Conservation (phyloP, 345 rosid species). For the Zanthoxylum bungeanum region DNA sequence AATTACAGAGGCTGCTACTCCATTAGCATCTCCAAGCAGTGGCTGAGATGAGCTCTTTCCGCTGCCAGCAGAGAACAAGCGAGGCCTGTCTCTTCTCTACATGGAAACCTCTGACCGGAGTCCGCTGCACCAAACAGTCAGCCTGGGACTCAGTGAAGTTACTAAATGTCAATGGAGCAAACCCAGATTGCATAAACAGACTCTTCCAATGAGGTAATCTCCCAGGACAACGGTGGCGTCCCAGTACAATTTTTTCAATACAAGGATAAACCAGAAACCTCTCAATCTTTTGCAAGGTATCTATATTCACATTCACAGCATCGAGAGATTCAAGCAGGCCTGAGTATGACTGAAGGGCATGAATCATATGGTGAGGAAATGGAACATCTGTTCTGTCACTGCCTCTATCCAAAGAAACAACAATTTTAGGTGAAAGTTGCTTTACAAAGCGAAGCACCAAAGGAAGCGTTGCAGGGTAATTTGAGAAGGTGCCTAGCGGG, state of each 20-base stretch:
- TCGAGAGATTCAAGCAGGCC: conserved; percentile 79
- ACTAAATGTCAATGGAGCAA: conserved; percentile 63
- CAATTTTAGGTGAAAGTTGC: conserved; percentile 72
- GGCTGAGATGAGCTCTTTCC: conserved; percentile 73
- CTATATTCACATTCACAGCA: conserved; percentile 64
- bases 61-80: conserved; percentile 87
- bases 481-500: conserved; percentile 54
- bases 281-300: conserved; percentile 79
- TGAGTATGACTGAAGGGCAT: conserved; percentile 63
- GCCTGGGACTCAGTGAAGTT: conserved; percentile 85
- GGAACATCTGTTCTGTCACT: conserved; percentile 75
- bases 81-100: conserved; percentile 77
- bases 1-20: background rate
- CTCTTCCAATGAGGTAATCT: conserved; percentile 71
- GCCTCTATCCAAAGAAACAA: conserved; percentile 78
- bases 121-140: conserved; percentile 71
- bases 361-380: conserved; percentile 68
- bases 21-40: conserved; percentile 89
- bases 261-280: conserved; percentile 68
- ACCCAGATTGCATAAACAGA: conserved; percentile 64
- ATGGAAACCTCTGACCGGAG: conserved; percentile 67
- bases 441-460: conserved; percentile 61
- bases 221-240: conserved; percentile 58
- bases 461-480: conserved; percentile 52
- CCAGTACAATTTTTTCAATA: conserved; percentile 60